phyloP scores from a whole-genome alignment of 371 early-diverging fungal genomes.

The Mucor ambiguus region DNA sequence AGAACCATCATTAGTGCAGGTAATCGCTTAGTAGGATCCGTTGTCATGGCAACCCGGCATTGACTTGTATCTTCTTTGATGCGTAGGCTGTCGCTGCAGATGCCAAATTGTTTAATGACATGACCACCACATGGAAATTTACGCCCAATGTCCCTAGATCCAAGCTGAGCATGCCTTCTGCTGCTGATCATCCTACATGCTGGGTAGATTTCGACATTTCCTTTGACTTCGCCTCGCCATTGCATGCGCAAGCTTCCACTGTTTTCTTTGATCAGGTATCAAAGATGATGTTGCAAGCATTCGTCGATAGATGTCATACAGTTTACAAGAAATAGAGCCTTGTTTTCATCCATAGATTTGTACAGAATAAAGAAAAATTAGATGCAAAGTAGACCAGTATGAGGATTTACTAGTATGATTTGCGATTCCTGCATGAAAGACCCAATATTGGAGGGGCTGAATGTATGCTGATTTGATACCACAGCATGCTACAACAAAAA shows the following conservation, averaged over 20 bases:
- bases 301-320: constrained; percentile 62
- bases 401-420: not conserved
- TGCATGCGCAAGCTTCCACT: constrained; percentile 75
- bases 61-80: not conserved
- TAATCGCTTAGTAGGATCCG: constrained; percentile 16
- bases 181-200: constrained; percentile 56
- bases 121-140: constrained; percentile 73
- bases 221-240: constrained; percentile 79
- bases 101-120: constrained; percentile 68
- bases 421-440: not conserved
- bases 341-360: not conserved
- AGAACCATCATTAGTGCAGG: constrained; percentile 56
- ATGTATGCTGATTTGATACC: too few relatives aligned
- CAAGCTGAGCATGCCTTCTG: constrained; percentile 32
- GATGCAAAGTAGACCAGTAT: not conserved
- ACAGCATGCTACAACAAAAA: too few relatives aligned
- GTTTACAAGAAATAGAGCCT: constrained; percentile 53
- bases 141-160: constrained; percentile 49
- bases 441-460: too few relatives aligned
- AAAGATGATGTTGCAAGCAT: constrained; percentile 73
- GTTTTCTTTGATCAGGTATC: constrained; percentile 81
- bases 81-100: constrained; percentile 67
- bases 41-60: not conserved
- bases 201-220: constrained; percentile 71
- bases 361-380: not conserved